Base-by-base conservation (phyloP, 768 basidiomycete species). In the Collybiopsis luxurians region DNA sequence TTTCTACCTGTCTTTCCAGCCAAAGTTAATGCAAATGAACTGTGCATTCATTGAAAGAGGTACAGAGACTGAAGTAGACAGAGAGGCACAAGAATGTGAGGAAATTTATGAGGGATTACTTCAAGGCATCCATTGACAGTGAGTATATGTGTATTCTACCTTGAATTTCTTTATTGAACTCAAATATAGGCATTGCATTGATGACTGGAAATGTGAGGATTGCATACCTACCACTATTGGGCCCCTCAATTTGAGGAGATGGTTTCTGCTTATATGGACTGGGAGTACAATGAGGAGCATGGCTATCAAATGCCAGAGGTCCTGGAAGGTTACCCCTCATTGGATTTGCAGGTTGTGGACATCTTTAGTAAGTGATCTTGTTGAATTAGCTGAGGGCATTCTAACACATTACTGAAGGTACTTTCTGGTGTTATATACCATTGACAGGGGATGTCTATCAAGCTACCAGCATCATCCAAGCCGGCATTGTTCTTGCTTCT, bases 31-130 rank as follows among this genome's bases (percentile, higher is more conserved):
- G 34, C 17, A 6, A 49, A 28, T 23, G 19, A 26, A n/a, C 21
- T 42, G 0, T 19, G 34, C 24, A 19, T 42, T 74, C 61, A 28
- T 19, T 34, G 23, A 11, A 43, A 4, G 12, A 57, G 23, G 19
- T 57, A 69, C 24, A 39, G 45, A 17, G 40, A 42, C n/a, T 9
- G 40, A 42, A 42, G n/a, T 17, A 6, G 40, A 10, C 6, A 17
- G n/a, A n/a, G 40, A 42, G 4, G 5, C 6, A 17, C 6, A 42
- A n/a, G 40, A 42, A n/a, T 42, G 40, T n/a, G 9, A 42, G 13
- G 40, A n/a, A n/a, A 42, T 42, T 17, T 42, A 42, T 17, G 15
- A 42, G 13, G 40, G 19, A 17, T 21, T 42, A 17, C 17, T 42
- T 4, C 4, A 42, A 6, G 40, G 40, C 19, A 17, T 42, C 7